phyloP scores from a whole-genome alignment of 768 basidiomycete genomes.

The Crucibulum laeve region DNA sequence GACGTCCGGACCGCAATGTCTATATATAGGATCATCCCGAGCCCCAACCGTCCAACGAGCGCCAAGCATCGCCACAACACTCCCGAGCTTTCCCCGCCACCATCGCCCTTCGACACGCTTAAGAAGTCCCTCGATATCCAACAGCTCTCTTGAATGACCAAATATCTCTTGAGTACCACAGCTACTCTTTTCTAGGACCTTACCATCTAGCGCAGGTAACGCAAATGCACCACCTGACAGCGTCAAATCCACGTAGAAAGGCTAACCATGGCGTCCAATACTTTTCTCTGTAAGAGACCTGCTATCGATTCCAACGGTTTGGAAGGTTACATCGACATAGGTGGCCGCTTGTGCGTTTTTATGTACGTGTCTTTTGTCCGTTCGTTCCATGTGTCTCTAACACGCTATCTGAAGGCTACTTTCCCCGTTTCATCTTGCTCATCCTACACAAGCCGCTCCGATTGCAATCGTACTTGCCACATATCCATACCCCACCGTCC shows the following conservation, averaged over 20 bases:
- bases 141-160: conserved; percentile 20
- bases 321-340: conserved; percentile 70
- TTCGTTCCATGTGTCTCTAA: conserved; percentile 1
- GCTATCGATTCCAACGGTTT: conserved; percentile 71
- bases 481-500: conserved; percentile 42
- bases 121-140: conserved; percentile 12
- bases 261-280: conserved; percentile 18
- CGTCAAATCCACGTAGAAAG: conserved; percentile 16
- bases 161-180: conserved; percentile 32
- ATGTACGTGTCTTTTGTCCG: conserved; percentile 44
- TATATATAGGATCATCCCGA: too few relatives aligned
- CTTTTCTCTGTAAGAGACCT: conserved; percentile 61
- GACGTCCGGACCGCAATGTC: too few relatives aligned
- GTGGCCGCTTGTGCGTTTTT: conserved; percentile 74
- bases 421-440: conserved; percentile 66
- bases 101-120: conserved; percentile 18
- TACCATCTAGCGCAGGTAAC: conserved; percentile 11
- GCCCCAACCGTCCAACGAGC: conserved; percentile 36
- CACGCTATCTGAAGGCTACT: conserved; percentile 56
- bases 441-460: conserved; percentile 62
- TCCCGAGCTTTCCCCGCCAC: conserved; percentile 36
- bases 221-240: conserved; percentile 10
- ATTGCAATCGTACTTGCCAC: conserved; percentile 64
- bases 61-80: conserved; percentile 34
- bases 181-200: conserved; percentile 27